Base-by-base conservation (phyloP, 1,284 basidiomycete species). In the Naganishia liquefaciens region DNA sequence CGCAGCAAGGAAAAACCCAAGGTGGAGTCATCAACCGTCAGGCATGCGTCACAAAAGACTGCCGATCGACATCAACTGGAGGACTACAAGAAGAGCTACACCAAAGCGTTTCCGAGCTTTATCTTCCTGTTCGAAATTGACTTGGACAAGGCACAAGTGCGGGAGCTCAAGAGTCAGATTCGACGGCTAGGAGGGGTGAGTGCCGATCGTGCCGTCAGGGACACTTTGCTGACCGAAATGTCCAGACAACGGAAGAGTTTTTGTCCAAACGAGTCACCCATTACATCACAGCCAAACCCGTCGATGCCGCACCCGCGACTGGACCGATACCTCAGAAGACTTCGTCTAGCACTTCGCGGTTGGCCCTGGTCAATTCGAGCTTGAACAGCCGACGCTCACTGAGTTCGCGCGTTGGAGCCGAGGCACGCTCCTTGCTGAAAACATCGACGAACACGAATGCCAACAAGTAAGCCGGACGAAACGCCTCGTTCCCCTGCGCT, bases 201-300 rank as follows among this genome's bases (percentile, higher is more conserved):
- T 85, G 13, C 21, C 40, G 28, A 13, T 15, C 37, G 28, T 39
- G 23, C 53, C n/a, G 47, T 52, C 47, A 15, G 21, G 28, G 13
- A 52, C 33, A 9, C 37, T 9, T 21, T 50, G 57, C 43, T 58
- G 30, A 27, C 39, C 11, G 10, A 6, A 43, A 23, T 46, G 5
- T 7, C 40, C 71, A 93, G 90, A 82, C 81, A 51, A 83, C 92
- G 68, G 90, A 93, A 67, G 86, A 88, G 70, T 94, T 94, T 82
- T 93, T 94, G 78, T 90, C 88, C 23, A 87, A 84, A 63, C 84
- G 87, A 52, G 86, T 93, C 49, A 92, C 91, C 0, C 93, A 97
- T 78, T 83, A 96, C 69, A 87, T 97, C 73, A 89, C 88, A 21
- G 72, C 75, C 55, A 74, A 74, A 54, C 66, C 65, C 7, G 42